phyloP scores from a whole-genome alignment of 75 land plant genomes.

The Pseudotsuga menziesii region DNA sequence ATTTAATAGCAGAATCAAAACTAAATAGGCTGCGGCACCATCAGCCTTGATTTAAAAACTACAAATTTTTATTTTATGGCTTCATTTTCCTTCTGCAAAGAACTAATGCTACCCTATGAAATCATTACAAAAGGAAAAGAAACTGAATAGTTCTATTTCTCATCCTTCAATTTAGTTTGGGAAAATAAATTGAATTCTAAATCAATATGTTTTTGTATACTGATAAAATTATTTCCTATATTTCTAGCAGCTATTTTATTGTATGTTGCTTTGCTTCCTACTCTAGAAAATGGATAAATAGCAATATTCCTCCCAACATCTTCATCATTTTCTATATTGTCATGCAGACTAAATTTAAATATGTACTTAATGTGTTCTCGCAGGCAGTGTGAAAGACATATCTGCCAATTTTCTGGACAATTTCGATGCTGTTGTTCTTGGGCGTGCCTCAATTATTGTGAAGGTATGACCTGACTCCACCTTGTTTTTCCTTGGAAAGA shows the following conservation, averaged over 20 bases:
- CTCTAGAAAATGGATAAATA: not conserved
- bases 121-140: no score
- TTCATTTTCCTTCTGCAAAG: no score
- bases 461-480: slow-evolving; percentile 33
- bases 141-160: no score
- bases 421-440: slow-evolving; percentile 81
- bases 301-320: not conserved
- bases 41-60: no score
- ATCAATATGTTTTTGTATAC: no score
- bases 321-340: not conserved
- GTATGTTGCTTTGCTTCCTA: not conserved
- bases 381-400: slow-evolving; percentile 63
- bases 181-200: no score
- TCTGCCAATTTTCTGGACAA: slow-evolving; percentile 57
- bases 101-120: no score
- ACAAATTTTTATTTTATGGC: no score
- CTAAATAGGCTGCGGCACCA: no score
- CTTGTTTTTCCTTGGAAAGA: not conserved
- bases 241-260: not conserved
- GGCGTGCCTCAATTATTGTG: slow-evolving; percentile 43
- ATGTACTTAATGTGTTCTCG: not conserved
- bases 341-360: not conserved
- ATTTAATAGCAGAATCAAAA: no score
- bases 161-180: no score
- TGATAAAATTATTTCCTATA: no score